Evolutionary conservation across 2,329 filamentous ascomycete genomes (phyloP), one percentile per base, ranked within the genome.

Genomic region (Leptosphaerulina australis): DNA sequence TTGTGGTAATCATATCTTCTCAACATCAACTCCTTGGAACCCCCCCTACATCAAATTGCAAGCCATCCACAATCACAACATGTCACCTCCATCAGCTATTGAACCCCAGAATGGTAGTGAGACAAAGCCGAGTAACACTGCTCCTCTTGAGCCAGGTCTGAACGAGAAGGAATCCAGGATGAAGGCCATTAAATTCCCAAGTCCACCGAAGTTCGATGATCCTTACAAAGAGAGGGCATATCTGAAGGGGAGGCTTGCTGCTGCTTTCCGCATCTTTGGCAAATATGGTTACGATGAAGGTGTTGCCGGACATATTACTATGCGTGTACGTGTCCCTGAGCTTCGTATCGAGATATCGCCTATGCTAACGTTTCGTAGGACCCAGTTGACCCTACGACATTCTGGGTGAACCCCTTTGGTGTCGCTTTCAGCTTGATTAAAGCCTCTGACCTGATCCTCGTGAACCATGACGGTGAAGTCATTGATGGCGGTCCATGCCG

Each of bases 361-460:
- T 5, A 18, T 22, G 21, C 50, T 59, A 22, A 63, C 21, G 12
- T 22, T 20, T 29, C 11, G 10, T 33, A 71, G 69, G 71, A 87
- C 54, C 84, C 84, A 0, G 78, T 86, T 5, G 79, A 84, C 29
- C 80, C 81, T 0, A 69, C 74, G 4, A 82, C 78, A 0, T 86
- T 87, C 72, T 87, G 84, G 85, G 83, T 88, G 4, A 88, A 88
- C 58, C 85, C 85, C 0, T 85, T 87, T 47, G 84, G 84, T 9
- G 77, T 83, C 1, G 78, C 82, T 2, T 88, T 86, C 71, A 81
- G 80, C 5, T 73, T 83, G 44, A 81, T 88, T 33, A 86, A 83
- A 48, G 78, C 80, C 0, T 85, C 83, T 0, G 85, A 89, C 56
- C 77, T 90, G n/a, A 87, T 89, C 44, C 82, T 81, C 12, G 85